Evolutionary conservation across 495 filamentous ascomycete genomes (phyloP), one percentile per base, ranked within the genome.

Genomic region (Cudoniella acicularis): DNA sequence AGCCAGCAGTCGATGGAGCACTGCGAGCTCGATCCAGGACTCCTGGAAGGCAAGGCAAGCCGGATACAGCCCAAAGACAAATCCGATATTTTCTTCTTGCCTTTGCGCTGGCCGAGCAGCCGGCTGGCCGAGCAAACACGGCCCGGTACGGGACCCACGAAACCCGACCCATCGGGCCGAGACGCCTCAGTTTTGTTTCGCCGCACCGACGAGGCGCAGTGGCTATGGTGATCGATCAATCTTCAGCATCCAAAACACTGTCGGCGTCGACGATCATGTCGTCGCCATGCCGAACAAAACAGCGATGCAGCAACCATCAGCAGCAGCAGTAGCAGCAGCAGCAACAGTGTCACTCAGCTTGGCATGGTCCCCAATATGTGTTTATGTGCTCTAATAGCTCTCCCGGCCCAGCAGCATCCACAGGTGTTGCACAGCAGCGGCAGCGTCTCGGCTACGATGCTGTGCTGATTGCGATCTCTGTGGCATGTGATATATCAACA

Each of bases 401-500:
- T 25, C 59, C 17, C 45, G 43, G n/a, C 45, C n/a, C n/a, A n/a
- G 23, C 16, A 51, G 46, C 46, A 24, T 26, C 18, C 26, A 0
- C 3, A 3, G 25, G 11, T 17, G 53, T 62, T 41, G 53, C 59
- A 62, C 59, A 24, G 53, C 59, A 62, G 52, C 53, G 59, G 53
- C 52, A 52, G n/a, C 10, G 27, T 27, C 25, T 46, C 51, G 52
- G 59, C 52, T 57, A 25, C 17, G 52, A 56, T 45, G 59, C 48
- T 55, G 57, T 40, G 10, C 50, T 25, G 30, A 42, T 52, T 20
- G 13, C 45, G 52, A 62, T 62, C 52, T 62, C 43, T 57, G 52
- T 62, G 24, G 52, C 59, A 52, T 57, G 53, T 62, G 59, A 62
- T 53, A 46, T 45, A 18, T 62, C 59, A 49, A 23, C 16, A 51